Evolutionary conservation across 2,329 filamentous ascomycete genomes (phyloP).

Genomic region (Colletotrichum sidae): DNA sequence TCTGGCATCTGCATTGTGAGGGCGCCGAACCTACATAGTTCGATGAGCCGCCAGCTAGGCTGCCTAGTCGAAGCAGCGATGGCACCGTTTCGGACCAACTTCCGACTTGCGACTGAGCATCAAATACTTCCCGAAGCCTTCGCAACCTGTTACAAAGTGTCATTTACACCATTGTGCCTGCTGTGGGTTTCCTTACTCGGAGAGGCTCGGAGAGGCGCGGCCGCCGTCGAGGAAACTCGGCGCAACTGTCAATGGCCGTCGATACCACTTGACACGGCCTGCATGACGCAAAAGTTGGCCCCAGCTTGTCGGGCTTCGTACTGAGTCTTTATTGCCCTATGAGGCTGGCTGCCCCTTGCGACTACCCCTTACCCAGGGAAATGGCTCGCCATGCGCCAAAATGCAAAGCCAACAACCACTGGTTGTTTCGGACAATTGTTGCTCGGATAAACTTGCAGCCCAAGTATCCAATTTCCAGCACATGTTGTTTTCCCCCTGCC

Average conservation of each 20-base stretch:
- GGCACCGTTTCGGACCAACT: conserved; percentile 8
- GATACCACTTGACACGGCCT: conserved; percentile 1
- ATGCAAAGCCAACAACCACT: too few species aligned
- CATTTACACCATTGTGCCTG: not conserved
- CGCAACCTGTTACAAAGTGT: not conserved
- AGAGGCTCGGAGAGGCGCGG: not conserved
- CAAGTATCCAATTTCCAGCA: too few species aligned
- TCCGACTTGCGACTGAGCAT: conserved; percentile 7
- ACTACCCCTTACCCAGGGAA: not conserved
- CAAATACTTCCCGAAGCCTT: not conserved
- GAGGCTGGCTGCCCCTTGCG: conserved; percentile 9
- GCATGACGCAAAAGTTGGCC: not conserved
- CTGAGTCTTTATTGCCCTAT: conserved; percentile 7
- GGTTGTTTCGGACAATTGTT: too few species aligned
- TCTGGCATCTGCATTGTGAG: not conserved
- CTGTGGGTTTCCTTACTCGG: too few species aligned
- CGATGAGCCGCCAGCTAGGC: conserved; percentile 16
- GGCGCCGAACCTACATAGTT: not conserved
- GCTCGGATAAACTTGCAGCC: too few species aligned
- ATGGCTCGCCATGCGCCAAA: too few species aligned
- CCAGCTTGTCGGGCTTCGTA: not conserved
- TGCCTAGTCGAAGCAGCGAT: conserved; percentile 6
- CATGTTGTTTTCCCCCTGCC: too few species aligned
- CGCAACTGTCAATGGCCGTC: not conserved
- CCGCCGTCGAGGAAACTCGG: too few species aligned